These are phyloP conservation scores for Teratosphaeria gauchensis DNA, from an alignment of 2,329 filamentous ascomycete genomes.

Conservation along the genomic window DNA sequence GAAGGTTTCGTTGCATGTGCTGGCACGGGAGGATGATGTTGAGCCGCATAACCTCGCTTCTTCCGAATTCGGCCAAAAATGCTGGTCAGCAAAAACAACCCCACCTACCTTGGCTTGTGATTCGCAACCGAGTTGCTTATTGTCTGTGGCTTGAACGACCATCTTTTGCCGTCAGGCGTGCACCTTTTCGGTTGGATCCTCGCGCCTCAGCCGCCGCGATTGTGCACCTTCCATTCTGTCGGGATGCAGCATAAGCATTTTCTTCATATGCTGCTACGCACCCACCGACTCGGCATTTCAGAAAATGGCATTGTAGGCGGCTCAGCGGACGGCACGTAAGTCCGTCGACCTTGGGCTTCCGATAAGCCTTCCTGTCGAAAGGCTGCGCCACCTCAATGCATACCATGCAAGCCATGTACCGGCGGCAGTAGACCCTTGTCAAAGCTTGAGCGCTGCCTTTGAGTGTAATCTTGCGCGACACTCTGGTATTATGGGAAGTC, in stretches of 20 bases:
- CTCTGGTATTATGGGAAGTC: background rate
- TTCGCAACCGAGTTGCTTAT: background rate
- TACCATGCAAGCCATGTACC: background rate
- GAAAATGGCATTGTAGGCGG: background rate
- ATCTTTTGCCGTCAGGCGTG: background rate
- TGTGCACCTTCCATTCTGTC: background rate
- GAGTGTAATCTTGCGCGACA: background rate
- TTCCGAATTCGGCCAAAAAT: background rate
- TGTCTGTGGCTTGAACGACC: background rate
- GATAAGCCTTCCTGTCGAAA: no score
- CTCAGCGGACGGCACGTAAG: background rate
- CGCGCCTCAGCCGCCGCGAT: background rate
- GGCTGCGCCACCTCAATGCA: conserved; percentile 1
- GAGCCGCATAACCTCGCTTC: no score
- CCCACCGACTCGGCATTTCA: no score
- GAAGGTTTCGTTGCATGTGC: background rate
- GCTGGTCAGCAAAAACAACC: background rate
- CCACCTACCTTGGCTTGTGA: background rate
- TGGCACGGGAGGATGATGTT: background rate
- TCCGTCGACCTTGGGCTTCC: background rate
- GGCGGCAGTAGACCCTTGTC: background rate
- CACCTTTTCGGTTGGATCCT: background rate
- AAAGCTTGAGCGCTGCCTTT: background rate
- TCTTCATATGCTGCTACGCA: no score
- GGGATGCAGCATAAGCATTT: no score